Percentiles rank a stretch among this genome's conserved stretches.
These are phyloP conservation scores for Quercus lobata DNA, from an alignment of 331 rosid genomes.

Conservation along the genomic window DNA sequence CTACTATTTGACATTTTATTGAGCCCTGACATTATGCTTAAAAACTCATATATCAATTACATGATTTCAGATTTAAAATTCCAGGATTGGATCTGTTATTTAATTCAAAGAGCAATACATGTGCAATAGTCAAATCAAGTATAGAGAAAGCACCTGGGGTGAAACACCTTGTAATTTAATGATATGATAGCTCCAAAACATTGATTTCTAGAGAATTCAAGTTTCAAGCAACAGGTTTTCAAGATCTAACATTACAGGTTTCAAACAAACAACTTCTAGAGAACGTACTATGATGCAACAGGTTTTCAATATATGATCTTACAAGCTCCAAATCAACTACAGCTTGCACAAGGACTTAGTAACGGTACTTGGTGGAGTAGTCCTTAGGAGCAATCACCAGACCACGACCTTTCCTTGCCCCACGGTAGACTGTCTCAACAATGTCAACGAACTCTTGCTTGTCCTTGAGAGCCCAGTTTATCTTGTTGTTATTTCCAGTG, in stretches of 20 bases:
- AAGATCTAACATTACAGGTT: background rate
- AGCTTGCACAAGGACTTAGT: slow-evolving; percentile 31
- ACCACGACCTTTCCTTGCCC: slow-evolving; percentile 95
- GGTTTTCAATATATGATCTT: background rate
- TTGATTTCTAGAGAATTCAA: background rate
- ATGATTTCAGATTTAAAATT: too few species aligned
- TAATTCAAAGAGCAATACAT: too few species aligned
- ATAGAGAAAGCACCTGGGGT: too few species aligned
- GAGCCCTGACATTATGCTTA: too few species aligned
- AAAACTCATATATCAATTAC: too few species aligned
- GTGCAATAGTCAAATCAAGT: too few species aligned
- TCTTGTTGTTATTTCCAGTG: slow-evolving; percentile 96
- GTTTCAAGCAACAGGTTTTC: background rate
- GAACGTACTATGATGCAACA: background rate
- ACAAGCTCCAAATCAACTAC: background rate
- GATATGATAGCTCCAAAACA: background rate
- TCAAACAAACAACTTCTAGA: background rate
- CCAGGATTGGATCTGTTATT: too few species aligned
- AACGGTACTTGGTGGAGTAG: slow-evolving; percentile 93
- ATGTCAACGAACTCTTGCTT: slow-evolving; percentile 95
- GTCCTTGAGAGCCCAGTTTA: slow-evolving; percentile 95
- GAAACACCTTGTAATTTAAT: too few species aligned
- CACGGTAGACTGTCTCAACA: slow-evolving; percentile 77
- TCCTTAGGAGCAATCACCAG: slow-evolving; percentile 93
- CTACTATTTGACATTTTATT: too few species aligned